These are phyloP conservation scores for Gaultheria prostrata DNA, from an alignment of 148 eudicot genomes.

Conservation along the genomic window DNA sequence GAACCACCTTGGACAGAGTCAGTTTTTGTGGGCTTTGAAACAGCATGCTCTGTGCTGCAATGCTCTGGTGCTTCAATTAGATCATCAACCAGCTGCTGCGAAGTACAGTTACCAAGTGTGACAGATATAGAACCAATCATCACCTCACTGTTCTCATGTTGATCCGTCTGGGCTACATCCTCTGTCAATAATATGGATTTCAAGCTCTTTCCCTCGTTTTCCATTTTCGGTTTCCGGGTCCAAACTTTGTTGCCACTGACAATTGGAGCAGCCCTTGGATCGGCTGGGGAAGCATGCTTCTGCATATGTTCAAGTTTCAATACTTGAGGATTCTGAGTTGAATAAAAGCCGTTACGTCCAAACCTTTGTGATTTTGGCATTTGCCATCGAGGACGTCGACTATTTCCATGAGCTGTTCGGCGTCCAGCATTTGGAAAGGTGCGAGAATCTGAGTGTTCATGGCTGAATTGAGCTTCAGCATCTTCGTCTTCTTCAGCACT, in stretches of 20 bases:
- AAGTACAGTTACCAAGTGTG: slow-evolving; percentile 33
- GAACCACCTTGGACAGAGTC: slow-evolving; percentile 28
- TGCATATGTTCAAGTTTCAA: slow-evolving; percentile 26
- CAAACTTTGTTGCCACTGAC: slow-evolving; percentile 55
- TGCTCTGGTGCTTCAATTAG: slow-evolving; percentile 16
- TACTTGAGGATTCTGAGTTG: slow-evolving; percentile 40
- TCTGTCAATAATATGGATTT: slow-evolving; percentile 24
- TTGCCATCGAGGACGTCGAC: slow-evolving; percentile 53
- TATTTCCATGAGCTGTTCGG: slow-evolving; percentile 25
- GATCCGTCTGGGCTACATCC: slow-evolving; percentile 29
- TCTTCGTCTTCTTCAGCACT: slow-evolving; percentile 32
- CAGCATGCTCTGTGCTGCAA: slow-evolving; percentile 20
- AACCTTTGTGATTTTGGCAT: slow-evolving; percentile 50
- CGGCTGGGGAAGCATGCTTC: slow-evolving; percentile 43
- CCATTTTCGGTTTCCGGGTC: slow-evolving; percentile 61
- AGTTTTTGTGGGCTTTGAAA: slow-evolving; percentile 29
- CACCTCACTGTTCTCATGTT: slow-evolving; percentile 46
- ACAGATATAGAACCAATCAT: slow-evolving; percentile 87
- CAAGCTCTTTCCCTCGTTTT: slow-evolving; percentile 34
- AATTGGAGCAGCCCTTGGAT: slow-evolving; percentile 32
- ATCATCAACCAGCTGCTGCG: slow-evolving; percentile 26
- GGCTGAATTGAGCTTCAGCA: slow-evolving; percentile 31
- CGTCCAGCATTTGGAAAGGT: slow-evolving; percentile 34
- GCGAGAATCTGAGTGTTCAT: slow-evolving; percentile 32
- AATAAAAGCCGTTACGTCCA: slow-evolving; percentile 38